These are phyloP conservation scores for Mycena amicta DNA, from an alignment of 768 basidiomycete genomes.

Conservation along the genomic window DNA sequence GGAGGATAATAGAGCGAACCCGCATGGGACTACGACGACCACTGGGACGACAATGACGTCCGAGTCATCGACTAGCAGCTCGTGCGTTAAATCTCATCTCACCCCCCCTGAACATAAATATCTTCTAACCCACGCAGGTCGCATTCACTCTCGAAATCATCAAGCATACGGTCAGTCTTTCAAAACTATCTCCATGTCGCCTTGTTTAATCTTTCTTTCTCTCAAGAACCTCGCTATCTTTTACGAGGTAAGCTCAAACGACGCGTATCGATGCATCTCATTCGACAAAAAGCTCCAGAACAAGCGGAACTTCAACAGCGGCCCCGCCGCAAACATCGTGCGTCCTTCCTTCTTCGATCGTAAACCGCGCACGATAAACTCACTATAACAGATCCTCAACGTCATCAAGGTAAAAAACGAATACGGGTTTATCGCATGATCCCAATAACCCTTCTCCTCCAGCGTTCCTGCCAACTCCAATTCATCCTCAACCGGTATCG, in stretches of 20 bases:
- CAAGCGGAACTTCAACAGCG: not conserved
- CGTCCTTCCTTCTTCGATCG: not conserved
- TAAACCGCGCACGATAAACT: not conserved
- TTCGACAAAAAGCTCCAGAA: no score
- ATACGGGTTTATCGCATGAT: no score
- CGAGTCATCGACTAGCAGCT: not conserved
- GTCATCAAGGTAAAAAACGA: not conserved
- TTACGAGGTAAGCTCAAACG: no score
- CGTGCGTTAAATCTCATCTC: no score
- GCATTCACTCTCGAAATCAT: no score
- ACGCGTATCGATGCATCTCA: no score
- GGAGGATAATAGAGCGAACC: not conserved
- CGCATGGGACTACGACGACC: not conserved
- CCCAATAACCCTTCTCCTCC: not conserved
- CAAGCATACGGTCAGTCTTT: no score
- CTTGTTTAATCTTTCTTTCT: no score
- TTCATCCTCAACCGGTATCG: not conserved
- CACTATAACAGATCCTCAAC: not conserved
- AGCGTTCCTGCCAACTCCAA: not conserved
- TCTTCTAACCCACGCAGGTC: not conserved
- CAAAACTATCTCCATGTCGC: no score
- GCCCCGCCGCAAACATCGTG: not conserved
- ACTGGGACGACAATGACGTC: not conserved
- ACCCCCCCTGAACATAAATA: no score
- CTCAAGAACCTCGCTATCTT: no score